phyloP scores from a whole-genome alignment of 139 green algal species.

The Ostreobium quekettii region DNA sequence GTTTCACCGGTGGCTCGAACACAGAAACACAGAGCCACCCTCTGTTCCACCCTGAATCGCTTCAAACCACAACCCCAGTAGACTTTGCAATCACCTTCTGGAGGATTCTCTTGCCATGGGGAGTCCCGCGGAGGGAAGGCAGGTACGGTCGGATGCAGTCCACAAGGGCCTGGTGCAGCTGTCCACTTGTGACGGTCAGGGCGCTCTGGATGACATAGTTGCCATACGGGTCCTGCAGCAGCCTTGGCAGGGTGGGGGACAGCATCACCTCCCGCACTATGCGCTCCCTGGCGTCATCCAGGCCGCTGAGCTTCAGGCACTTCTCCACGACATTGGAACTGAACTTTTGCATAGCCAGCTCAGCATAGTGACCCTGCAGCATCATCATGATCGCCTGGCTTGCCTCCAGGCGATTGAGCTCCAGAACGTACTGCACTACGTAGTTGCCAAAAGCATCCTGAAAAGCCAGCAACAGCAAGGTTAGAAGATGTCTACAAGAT shows the following conservation, averaged over 20 bases:
- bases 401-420: constrained; percentile 77
- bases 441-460: constrained; percentile 97
- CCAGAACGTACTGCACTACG: constrained; percentile 97
- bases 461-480: no score
- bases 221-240: constrained; percentile 90
- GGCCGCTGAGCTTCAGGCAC: constrained; percentile 87
- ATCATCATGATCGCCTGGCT: constrained; percentile 60
- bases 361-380: constrained; percentile 70
- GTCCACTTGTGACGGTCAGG: constrained; percentile 40
- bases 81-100: no score
- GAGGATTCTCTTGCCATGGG: constrained; percentile 96
- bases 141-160: constrained; percentile 88
- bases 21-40: no score
- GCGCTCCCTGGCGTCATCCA: constrained; percentile 59
- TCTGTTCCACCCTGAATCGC: no score
- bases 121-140: constrained; percentile 72
- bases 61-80: no score
- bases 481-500: no score
- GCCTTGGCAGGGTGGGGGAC: constrained; percentile 56
- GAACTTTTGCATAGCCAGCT: constrained; percentile 96
- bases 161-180: constrained; percentile 69
- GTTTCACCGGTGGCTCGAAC: no score
- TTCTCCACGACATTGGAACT: constrained; percentile 97
- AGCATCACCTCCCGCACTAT: constrained; percentile 80
- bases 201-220: constrained; percentile 87